Evolutionary conservation across 2,329 filamentous ascomycete genomes (phyloP).

Genomic region (Microdochium bolleyi): DNA sequence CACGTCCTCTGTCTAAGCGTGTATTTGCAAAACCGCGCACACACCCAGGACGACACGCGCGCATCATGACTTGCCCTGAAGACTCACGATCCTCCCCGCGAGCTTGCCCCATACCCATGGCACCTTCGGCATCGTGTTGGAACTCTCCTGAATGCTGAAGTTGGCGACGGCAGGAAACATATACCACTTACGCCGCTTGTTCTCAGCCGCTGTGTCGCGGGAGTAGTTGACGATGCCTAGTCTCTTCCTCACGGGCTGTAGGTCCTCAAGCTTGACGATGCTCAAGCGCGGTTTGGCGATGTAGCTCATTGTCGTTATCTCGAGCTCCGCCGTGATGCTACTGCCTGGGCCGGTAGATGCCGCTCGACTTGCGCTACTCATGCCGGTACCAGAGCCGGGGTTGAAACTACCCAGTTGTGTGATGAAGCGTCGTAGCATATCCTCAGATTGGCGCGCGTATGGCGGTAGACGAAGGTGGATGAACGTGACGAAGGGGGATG

Average conservation of each 20-base stretch:
- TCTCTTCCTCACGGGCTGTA: constrained; percentile 18
- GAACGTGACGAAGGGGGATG: constrained; percentile 64
- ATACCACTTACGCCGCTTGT: constrained; percentile 24
- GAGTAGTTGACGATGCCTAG: constrained; percentile 30
- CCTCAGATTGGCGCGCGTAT: constrained; percentile 53
- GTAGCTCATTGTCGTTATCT: constrained; percentile 46
- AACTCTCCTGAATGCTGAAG: constrained; percentile 21
- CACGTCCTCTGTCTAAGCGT: too few relatives aligned
- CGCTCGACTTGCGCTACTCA: neutral
- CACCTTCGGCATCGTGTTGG: constrained; percentile 14
- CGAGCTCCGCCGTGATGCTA: constrained; percentile 28
- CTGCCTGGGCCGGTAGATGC: neutral
- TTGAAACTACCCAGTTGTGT: neutral
- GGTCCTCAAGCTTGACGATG: constrained; percentile 22
- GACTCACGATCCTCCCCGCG: constrained; percentile 12
- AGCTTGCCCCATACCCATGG: constrained; percentile 29
- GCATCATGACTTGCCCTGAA: neutral
- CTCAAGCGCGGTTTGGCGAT: constrained; percentile 43
- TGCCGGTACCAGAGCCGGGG: neutral
- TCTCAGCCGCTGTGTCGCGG: constrained; percentile 18
- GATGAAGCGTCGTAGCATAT: constrained; percentile 45
- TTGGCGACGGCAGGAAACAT: constrained; percentile 24
- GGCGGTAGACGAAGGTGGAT: constrained; percentile 62
- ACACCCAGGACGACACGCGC: neutral
- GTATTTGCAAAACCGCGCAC: too few relatives aligned